A percentile compares a stretch with the other conserved stretches of the same genome.
These are phyloP conservation scores for Neltuma alba DNA, from an alignment of 306 rosid species.

Conservation along the genomic window DNA sequence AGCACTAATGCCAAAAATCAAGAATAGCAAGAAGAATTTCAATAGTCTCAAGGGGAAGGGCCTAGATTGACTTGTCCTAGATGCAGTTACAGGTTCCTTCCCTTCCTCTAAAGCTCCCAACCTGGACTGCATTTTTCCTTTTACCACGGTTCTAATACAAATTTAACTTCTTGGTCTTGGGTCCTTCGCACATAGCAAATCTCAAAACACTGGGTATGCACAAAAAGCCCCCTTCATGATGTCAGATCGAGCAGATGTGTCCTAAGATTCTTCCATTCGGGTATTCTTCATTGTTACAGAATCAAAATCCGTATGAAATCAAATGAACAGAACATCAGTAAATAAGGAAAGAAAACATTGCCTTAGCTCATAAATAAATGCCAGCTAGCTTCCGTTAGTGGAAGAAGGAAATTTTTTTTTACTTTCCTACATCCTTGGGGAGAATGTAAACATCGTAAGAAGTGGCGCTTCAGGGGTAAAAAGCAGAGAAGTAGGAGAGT, in stretches of 20 bases:
- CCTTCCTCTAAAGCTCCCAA: slow-evolving; percentile 74
- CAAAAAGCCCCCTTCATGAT: slow-evolving; percentile 30
- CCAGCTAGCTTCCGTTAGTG: slow-evolving; percentile 9
- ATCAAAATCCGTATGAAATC: slow-evolving; percentile 37
- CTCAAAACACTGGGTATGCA: slow-evolving; percentile 8
- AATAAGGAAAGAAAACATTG: slow-evolving; percentile 18
- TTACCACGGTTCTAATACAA: slow-evolving; percentile 42
- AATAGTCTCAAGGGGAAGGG: slow-evolving; percentile 71
- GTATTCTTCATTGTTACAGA: slow-evolving; percentile 25
- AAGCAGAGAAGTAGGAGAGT: slow-evolving; percentile 30
- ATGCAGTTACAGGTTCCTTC: slow-evolving; percentile 57
- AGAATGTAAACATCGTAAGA: slow-evolving; percentile 14
- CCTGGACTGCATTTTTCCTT: slow-evolving; percentile 56
- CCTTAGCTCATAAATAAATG: slow-evolving; percentile 28
- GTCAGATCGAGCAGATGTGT: slow-evolving; percentile 34
- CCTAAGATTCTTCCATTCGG: slow-evolving; percentile 29
- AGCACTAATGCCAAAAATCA: slow-evolving; percentile 71
- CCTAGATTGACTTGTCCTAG: slow-evolving; percentile 59
- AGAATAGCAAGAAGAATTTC: slow-evolving; percentile 68
- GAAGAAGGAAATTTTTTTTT: slow-evolving; percentile 38
- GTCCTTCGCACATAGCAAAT: slow-evolving; percentile 39
- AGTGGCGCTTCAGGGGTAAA: background rate
- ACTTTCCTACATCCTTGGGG: slow-evolving; percentile 17
- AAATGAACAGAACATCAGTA: slow-evolving; percentile 31
- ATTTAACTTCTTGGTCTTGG: slow-evolving; percentile 31